Evolutionary conservation across 2,329 filamentous ascomycete genomes (phyloP).

Genomic region (Gremmenia infestans): DNA sequence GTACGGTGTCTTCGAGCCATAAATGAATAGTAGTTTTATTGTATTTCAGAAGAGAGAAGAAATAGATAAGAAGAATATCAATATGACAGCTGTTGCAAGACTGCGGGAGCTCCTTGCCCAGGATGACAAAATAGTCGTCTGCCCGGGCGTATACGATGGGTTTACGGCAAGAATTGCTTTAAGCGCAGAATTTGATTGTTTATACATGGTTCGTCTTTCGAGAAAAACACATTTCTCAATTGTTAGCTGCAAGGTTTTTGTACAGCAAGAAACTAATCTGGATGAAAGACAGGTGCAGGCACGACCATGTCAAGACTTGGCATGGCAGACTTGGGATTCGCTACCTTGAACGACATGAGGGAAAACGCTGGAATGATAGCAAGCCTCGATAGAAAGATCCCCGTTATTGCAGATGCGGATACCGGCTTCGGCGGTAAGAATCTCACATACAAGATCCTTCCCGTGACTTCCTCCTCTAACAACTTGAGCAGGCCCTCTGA

Average conservation of each 20-base stretch:
- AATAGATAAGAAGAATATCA: no score
- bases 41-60: no score
- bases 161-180: constrained; percentile 60
- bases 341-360: constrained; percentile 47
- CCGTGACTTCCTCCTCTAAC: not conserved
- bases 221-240: not conserved
- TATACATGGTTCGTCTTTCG: constrained; percentile 50
- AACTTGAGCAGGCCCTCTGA: constrained; percentile 28
- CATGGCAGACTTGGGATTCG: constrained; percentile 45
- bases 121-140: constrained; percentile 43
- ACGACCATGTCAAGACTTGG: constrained; percentile 44
- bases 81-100: no score
- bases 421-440: constrained; percentile 44
- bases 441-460: not conserved
- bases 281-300: constrained; percentile 43
- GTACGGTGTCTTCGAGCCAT: no score
- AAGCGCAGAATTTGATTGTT: constrained; percentile 54
- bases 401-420: constrained; percentile 47
- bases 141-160: constrained; percentile 65
- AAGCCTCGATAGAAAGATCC: constrained; percentile 42
- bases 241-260: constrained; percentile 32
- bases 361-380: constrained; percentile 50
- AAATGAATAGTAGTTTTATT: no score
- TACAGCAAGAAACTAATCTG: not conserved
- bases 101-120: no score